A percentile compares a stretch with the other conserved stretches of the same genome.
Conservation (phyloP, 106 monocot species). For the Amphibolis antarctica region DNA sequence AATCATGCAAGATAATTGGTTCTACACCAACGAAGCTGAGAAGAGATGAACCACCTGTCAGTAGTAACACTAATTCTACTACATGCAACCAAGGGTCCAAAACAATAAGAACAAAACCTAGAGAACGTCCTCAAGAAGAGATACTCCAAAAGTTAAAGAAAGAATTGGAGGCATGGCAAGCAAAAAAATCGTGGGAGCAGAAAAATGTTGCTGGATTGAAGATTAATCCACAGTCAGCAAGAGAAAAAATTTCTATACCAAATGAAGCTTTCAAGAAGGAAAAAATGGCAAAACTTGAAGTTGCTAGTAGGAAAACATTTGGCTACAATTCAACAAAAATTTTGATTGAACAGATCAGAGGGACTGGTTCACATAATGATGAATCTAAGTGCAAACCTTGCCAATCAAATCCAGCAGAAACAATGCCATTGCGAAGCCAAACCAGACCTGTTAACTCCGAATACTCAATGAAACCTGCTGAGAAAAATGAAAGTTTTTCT, state of each 20-base stretch:
- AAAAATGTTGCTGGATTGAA: conserved; percentile 8
- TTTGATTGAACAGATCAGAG: too few relatives aligned
- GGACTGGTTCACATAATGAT: too few relatives aligned
- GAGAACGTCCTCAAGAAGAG: conserved; percentile 89
- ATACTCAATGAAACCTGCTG: neutral
- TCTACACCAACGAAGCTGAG: conserved; percentile 11
- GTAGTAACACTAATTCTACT: conserved; percentile 11
- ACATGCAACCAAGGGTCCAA: conserved; percentile 9
- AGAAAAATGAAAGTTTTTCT: neutral
- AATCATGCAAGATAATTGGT: neutral
- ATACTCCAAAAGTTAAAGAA: conserved; percentile 74
- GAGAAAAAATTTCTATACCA: too few relatives aligned
- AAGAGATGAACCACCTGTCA: neutral
- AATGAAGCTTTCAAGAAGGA: too few relatives aligned
- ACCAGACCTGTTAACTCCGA: neutral
- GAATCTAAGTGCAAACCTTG: too few relatives aligned
- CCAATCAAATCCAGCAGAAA: too few relatives aligned
- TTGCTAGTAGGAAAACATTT: too few relatives aligned
- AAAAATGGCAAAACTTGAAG: too few relatives aligned
- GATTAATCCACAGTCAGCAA: too few relatives aligned
- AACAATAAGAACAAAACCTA: conserved; percentile 19
- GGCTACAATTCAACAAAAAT: too few relatives aligned
- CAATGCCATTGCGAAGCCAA: too few relatives aligned
- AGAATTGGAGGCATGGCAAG: conserved; percentile 87
- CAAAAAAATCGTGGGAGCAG: conserved; percentile 40